Percentiles rank a stretch among this genome's conserved stretches.
These are phyloP conservation scores for Plicaturopsis crispa DNA, from an alignment of 768 basidiomycete genomes.

Conservation along the genomic window DNA sequence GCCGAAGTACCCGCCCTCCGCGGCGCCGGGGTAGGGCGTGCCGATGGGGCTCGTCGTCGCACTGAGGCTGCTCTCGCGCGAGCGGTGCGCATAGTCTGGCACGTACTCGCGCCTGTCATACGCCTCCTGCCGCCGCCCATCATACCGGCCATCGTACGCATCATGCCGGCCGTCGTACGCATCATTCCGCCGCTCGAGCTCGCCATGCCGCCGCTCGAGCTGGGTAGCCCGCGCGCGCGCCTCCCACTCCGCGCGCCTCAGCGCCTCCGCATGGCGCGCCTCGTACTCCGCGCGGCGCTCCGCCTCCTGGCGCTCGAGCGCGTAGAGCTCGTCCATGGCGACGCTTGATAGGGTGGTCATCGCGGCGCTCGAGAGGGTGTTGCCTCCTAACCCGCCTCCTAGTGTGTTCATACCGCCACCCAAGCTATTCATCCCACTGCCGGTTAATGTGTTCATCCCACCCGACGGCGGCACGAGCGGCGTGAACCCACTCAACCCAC, in stretches of 20 bases:
- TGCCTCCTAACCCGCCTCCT: too few species aligned
- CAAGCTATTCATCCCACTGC: too few species aligned
- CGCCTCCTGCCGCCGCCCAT: slow-evolving; percentile 2
- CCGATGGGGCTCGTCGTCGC: slow-evolving; percentile 61
- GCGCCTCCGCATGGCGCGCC: slow-evolving; percentile 60
- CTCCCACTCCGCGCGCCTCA: slow-evolving; percentile 68
- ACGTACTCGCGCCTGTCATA: slow-evolving; percentile 5
- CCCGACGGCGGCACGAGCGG: too few species aligned
- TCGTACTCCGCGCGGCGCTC: slow-evolving; percentile 83
- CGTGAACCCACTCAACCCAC: too few species aligned
- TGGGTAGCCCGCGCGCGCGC: too few species aligned
- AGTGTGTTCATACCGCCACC: too few species aligned
- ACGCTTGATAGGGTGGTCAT: slow-evolving; percentile 65
- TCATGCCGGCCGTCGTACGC: slow-evolving; percentile 23
- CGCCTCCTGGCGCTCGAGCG: slow-evolving; percentile 83
- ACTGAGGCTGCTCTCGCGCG: slow-evolving; percentile 56
- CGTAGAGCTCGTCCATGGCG: slow-evolving; percentile 85
- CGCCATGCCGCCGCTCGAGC: slow-evolving; percentile 54
- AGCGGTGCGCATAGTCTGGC: background rate
- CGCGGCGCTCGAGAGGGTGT: slow-evolving; percentile 41
- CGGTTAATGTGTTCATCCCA: too few species aligned
- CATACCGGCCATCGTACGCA: slow-evolving; percentile 17
- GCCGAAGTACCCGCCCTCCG: slow-evolving; percentile 35
- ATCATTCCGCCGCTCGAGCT: slow-evolving; percentile 48
- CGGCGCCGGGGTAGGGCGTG: slow-evolving; percentile 23